Percentiles rank a stretch among this genome's conserved stretches.
phyloP scores from a whole-genome alignment of 1,284 basidiomycete genomes.

The Marasmius fiardii region DNA sequence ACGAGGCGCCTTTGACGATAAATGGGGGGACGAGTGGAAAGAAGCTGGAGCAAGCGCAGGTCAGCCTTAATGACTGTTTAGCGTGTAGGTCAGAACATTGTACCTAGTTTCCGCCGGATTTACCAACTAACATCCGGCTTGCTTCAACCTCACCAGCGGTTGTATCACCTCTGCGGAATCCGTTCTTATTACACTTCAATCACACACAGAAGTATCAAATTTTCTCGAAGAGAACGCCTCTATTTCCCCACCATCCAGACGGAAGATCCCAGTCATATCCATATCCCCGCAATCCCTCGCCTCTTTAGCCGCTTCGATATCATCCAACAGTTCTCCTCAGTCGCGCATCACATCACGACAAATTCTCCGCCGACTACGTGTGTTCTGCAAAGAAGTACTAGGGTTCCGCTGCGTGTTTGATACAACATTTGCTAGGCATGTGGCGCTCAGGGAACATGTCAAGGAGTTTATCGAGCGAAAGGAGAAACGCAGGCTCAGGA shows the following conservation, averaged over 20 bases:
- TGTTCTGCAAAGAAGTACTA: constrained; percentile 58
- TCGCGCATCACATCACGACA: constrained; percentile 52
- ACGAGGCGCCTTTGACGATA: neutral
- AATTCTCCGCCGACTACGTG: constrained; percentile 65
- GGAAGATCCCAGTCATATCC: constrained; percentile 74
- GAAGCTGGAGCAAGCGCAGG: constrained; percentile 88
- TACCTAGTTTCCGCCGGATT: constrained; percentile 4
- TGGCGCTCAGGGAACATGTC: constrained; percentile 81
- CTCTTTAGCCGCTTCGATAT: constrained; percentile 77
- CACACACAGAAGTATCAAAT: constrained; percentile 86
- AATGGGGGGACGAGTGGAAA: constrained; percentile 27
- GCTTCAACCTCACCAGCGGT: constrained; percentile 53
- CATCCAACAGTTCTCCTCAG: constrained; percentile 25
- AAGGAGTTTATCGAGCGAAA: constrained; percentile 79
- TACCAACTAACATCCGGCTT: neutral
- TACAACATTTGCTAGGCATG: constrained; percentile 90
- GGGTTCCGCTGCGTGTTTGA: constrained; percentile 84
- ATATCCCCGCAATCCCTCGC: constrained; percentile 93
- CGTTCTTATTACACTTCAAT: constrained; percentile 95
- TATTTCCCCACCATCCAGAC: constrained; percentile 26
- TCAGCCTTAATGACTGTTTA: constrained; percentile 94
- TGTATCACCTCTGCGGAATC: constrained; percentile 99
- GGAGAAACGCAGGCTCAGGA: constrained; percentile 15
- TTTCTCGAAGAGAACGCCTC: constrained; percentile 63
- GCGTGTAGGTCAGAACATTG: constrained; percentile 66